Evolutionary conservation across 1,139 yeast species (phyloP).

Genomic region (Scheffersomyces segobiensis): DNA sequence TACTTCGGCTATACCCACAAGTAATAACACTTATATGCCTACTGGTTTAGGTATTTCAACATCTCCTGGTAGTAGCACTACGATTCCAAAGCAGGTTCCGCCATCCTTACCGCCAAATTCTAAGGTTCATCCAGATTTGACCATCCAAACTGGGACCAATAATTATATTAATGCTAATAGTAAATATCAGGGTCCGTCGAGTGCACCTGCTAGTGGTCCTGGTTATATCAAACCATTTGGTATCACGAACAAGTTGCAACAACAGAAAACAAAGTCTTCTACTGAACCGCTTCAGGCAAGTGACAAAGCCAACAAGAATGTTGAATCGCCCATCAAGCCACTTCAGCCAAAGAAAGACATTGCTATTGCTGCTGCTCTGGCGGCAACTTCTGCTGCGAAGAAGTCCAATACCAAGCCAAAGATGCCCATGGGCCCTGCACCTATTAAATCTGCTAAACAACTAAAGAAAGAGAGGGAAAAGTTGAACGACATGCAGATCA

Average conservation of each 20-base stretch:
- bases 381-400: slow-evolving; percentile 22
- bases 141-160: slow-evolving; percentile 23
- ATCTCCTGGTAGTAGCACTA: slow-evolving; percentile 2
- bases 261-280: slow-evolving; percentile 6
- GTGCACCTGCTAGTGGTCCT: slow-evolving; percentile 21
- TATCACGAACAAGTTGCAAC: slow-evolving; percentile 6
- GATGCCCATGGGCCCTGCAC: slow-evolving; percentile 23
- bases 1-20: slow-evolving; percentile 7
- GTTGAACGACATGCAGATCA: slow-evolving; percentile 81
- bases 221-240: slow-evolving; percentile 24
- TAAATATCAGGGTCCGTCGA: slow-evolving; percentile 11
- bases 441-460: slow-evolving; percentile 42
- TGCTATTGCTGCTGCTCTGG: slow-evolving; percentile 24
- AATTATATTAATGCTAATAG: slow-evolving; percentile 5
- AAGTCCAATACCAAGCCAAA: slow-evolving; percentile 16
- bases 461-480: slow-evolving; percentile 65
- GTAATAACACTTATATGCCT: slow-evolving; percentile 13
- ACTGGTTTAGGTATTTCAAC: slow-evolving; percentile 24
- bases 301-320: slow-evolving; percentile 1
- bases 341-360: slow-evolving; percentile 4
- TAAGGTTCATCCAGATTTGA: slow-evolving; percentile 35
- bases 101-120: slow-evolving; percentile 28
- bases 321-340: slow-evolving; percentile 10
- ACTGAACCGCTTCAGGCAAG: slow-evolving; percentile 8
- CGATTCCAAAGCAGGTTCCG: slow-evolving; percentile 34